A percentile compares a stretch with the other conserved stretches of the same genome.
Conservation (phyloP, 495 filamentous ascomycete species). For the Penicillium tannophilum region DNA sequence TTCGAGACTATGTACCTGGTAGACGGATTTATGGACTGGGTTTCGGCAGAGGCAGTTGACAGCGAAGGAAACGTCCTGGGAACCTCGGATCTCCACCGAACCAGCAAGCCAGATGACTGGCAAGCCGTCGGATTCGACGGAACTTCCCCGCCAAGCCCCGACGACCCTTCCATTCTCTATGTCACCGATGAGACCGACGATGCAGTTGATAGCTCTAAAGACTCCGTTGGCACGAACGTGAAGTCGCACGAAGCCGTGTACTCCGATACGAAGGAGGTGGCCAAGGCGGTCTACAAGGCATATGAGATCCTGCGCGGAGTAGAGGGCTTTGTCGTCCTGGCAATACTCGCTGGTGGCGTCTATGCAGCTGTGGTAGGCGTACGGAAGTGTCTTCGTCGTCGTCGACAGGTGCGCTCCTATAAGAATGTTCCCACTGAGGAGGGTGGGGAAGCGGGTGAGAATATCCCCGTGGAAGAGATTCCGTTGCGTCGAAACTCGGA, state of each 20-base stretch:
- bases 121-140: conserved; percentile 16
- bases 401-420: conserved; percentile 11
- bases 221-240: neutral
- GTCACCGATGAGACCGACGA: neutral
- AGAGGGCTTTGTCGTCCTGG: neutral
- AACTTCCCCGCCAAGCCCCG: conserved; percentile 6
- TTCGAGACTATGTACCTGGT: conserved; percentile 36
- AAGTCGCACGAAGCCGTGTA: neutral
- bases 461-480: conserved; percentile 8
- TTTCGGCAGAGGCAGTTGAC: conserved; percentile 50
- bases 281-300: conserved; percentile 14
- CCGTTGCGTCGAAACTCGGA: conserved; percentile 2
- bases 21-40: conserved; percentile 36
- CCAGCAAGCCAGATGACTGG: conserved; percentile 21
- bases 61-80: conserved; percentile 17
- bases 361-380: conserved; percentile 3
- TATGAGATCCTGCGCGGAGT: conserved; percentile 12
- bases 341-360: neutral
- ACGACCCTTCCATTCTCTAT: conserved; percentile 11
- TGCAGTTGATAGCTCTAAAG: neutral
- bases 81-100: conserved; percentile 16
- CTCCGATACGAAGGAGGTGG: conserved; percentile 10
- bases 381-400: conserved; percentile 3
- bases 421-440: conserved; percentile 14
- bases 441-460: conserved; percentile 2